Base-by-base conservation (phyloP, 768 basidiomycete genomes). In the Xanthoconium stramineum region DNA sequence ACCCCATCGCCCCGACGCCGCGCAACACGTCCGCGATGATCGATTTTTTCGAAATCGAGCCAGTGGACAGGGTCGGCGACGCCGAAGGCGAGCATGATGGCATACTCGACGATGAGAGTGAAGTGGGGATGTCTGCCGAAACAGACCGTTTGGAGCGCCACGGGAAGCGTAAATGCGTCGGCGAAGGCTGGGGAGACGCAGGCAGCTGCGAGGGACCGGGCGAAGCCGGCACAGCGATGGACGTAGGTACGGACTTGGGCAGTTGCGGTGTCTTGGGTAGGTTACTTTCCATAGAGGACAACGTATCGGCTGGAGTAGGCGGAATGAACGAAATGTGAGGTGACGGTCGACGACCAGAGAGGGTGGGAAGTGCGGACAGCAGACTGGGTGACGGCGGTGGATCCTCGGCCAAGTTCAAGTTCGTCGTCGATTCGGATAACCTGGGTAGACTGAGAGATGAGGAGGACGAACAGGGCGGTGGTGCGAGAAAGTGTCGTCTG, bases 1-100 rank as follows among this genome's bases (percentile, higher is more conserved):
- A 24, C 28, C 57, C 58, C 15, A 78, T 75, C 32, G 72, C 71
- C 35, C 72, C 72, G 4, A 81, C 78, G 2, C 80, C 77, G 47
- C 74, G 78, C 32, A 81, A 56, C 29, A 78, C 70, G 53, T 78
- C 77, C 3, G 68, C 69, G 20, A 71, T 52, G 17, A 71, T 57
- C 5, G 64, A 51, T 33, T 53, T 65, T 39, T 59, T 69, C 14
- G 53, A 7, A 19, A 50, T 54, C 10, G 49, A 30, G 2, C 60
- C 55, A 3, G 46, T 39, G 20, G 63, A 52, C 12, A 48, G 9
- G 2, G 35, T n/a, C 0, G 61, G 60, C 14, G 60, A 55, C 19
- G 46, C 29, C 17, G 65, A 36, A 0, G 65, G 49, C 9, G 59
- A 56, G 20, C 29, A 9, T 0, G 58, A 24, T 0, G 52, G 43